Base-by-base conservation (phyloP, 768 basidiomycete genomes). In the Pleurotus eryngii region DNA sequence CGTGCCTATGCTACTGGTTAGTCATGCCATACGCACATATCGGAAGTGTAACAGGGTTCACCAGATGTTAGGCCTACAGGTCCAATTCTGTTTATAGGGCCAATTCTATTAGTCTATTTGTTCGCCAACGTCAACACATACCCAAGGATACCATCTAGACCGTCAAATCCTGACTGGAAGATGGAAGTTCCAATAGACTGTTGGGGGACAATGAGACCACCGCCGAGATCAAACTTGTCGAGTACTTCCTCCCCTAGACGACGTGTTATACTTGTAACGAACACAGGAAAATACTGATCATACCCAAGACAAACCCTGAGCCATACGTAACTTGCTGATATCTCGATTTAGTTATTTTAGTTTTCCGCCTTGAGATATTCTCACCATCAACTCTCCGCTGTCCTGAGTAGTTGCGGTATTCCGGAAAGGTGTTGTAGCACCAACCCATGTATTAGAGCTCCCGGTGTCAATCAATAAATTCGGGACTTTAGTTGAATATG, bases 381-480 rank as follows among this genome's bases (percentile, higher is more conserved):
- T 5, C 55, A 57, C 56, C 43, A 65, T 51, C 20, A 6, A 7
- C 38, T 60, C 55, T 46, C 53, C 55, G 20, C 60, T 65, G 24
- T 60, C 55, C 45, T 59, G 46, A 56, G 74, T 76, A 30, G 80
- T 74, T 39, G 65, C 66, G 9, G 81, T 79, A 46, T 46, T 14
- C n/a, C 40, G 55, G 62, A 75, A 82, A 0, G 62, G 3, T 11
- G 63, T 68, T 7, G 35, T 59, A 42, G 75, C 75, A 20, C 76
- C 77, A 37, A 82, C 67, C 79, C 81, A 82, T 24, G 80, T 82
- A 68, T 80, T 82, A 22, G 82, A 80, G 63, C 77, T 79, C 17
- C 64, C 66, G 6, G 66, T 66, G 42, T 66, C 67, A 40, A 68
- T 60, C 45, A 67, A 38, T 20, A 67, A 60, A 7, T 53, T 18